Conservation (phyloP, 2,329 filamentous ascomycete genomes). For the Diaporthe helianthi region DNA sequence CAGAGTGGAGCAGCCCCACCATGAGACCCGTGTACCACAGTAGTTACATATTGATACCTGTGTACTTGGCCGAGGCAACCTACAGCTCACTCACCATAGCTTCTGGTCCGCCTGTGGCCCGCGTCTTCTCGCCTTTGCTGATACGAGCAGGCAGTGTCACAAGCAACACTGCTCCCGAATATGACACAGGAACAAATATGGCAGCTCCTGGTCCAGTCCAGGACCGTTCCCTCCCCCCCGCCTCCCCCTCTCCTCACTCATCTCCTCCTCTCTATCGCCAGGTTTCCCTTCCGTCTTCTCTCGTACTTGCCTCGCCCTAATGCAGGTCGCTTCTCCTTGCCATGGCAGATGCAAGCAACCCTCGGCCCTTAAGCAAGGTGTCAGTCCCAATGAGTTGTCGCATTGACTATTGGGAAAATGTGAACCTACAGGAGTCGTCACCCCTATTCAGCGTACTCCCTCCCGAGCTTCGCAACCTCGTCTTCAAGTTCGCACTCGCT, state of each 20-base stretch:
- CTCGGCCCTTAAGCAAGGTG: not conserved
- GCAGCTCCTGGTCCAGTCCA: not conserved
- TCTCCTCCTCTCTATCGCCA: not conserved
- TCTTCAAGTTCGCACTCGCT: conserved; percentile 7
- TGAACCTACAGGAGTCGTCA: not conserved
- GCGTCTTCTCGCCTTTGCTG: not conserved
- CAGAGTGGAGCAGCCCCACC: too few species aligned
- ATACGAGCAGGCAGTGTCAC: not conserved
- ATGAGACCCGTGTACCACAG: too few species aligned
- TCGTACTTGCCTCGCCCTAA: not conserved
- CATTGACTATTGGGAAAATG: not conserved
- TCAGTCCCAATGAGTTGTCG: conserved; percentile 2
- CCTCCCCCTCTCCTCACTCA: not conserved
- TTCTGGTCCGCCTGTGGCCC: not conserved
- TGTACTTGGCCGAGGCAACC: not conserved
- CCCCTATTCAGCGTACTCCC: conserved; percentile 17
- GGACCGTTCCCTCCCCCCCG: not conserved
- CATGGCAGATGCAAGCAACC: not conserved
- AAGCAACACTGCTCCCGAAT: not conserved
- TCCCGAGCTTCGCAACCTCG: conserved; percentile 8
- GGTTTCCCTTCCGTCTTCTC: not conserved
- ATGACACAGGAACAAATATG: not conserved
- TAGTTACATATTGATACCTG: too few species aligned
- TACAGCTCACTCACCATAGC: not conserved
- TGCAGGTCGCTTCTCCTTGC: not conserved